A percentile compares a stretch with the other conserved stretches of the same genome.
These are phyloP conservation scores for Dendrothele bispora DNA, from an alignment of 768 basidiomycete species.

Conservation along the genomic window DNA sequence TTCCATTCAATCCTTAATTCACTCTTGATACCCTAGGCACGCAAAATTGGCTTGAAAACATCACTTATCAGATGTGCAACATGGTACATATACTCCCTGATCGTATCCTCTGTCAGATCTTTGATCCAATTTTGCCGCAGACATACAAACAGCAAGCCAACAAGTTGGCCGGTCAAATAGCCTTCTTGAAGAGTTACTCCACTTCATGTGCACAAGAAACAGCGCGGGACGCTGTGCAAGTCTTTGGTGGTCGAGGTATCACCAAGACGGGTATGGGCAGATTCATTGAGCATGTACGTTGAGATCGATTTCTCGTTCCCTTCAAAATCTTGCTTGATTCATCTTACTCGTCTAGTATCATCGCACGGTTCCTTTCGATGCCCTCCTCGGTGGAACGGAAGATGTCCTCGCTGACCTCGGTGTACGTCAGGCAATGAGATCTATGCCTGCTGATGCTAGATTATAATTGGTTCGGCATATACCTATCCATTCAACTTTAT, in stretches of 20 bases:
- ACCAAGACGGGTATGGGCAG: slow-evolving; percentile 78
- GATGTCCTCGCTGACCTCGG: slow-evolving; percentile 83
- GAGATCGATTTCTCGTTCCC: neutral
- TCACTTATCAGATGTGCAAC: slow-evolving; percentile 85
- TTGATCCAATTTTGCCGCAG: slow-evolving; percentile 20
- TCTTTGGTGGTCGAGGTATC: slow-evolving; percentile 87
- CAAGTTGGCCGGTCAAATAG: slow-evolving; percentile 75
- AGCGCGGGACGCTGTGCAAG: slow-evolving; percentile 71
- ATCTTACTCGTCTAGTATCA: slow-evolving; percentile 45
- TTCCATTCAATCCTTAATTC: neutral
- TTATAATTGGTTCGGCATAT: slow-evolving; percentile 43
- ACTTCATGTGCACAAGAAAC: slow-evolving; percentile 65
- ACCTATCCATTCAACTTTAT: too few species aligned
- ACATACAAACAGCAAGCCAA: slow-evolving; percentile 75
- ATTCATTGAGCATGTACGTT: slow-evolving; percentile 62
- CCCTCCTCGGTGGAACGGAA: slow-evolving; percentile 80
- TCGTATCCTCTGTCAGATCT: neutral
- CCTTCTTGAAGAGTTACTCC: slow-evolving; percentile 67
- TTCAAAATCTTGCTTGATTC: neutral
- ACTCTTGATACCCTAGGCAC: slow-evolving; percentile 34
- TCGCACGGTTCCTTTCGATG: slow-evolving; percentile 65
- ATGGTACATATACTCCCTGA: slow-evolving; percentile 45
- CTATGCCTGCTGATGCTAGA: slow-evolving; percentile 70
- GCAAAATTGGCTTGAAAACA: slow-evolving; percentile 81
- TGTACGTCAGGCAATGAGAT: slow-evolving; percentile 75